Percentiles rank a stretch among this genome's conserved stretches.
Conservation (phyloP, 2,329 filamentous ascomycete genomes). For the Fusarium vanettenii region DNA sequence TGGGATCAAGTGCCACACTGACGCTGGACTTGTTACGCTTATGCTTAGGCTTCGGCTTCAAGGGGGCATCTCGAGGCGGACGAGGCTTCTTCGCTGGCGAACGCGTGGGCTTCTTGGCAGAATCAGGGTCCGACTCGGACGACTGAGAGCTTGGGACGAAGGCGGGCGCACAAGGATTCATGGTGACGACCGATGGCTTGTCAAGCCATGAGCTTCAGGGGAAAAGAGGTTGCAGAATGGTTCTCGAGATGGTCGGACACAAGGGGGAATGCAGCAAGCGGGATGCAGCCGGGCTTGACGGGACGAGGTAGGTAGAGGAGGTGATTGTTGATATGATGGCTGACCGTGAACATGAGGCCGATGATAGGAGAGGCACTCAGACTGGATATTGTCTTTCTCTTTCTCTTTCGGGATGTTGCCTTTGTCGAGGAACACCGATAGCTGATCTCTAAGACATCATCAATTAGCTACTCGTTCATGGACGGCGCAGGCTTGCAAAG, state of each 20-base stretch:
- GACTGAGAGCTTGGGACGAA: constrained; percentile 38
- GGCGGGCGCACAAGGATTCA: constrained; percentile 46
- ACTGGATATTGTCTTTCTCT: not conserved
- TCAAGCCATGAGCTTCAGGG: not conserved
- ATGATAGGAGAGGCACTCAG: not conserved
- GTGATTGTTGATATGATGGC: not conserved
- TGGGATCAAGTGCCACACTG: constrained; percentile 28
- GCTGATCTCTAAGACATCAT: not conserved
- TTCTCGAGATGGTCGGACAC: not conserved
- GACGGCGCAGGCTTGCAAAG: not conserved
- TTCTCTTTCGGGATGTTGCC: not conserved
- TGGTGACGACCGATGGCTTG: constrained; percentile 9
- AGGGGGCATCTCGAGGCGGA: not conserved
- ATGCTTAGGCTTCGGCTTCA: not conserved
- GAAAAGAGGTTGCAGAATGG: not conserved
- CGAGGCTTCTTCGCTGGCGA: constrained; percentile 3
- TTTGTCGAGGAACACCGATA: not conserved
- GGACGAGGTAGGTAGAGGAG: not conserved
- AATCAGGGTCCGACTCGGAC: constrained; percentile 5
- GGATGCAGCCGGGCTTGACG: not conserved
- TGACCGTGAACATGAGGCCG: not conserved
- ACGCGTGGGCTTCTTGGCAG: not conserved
- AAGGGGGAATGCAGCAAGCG: not conserved
- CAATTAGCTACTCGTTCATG: not conserved
- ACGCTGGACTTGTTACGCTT: not conserved